Evolutionary conservation across 2,329 filamentous ascomycete species (phyloP).

Genomic region (Blastomyces percursus): DNA sequence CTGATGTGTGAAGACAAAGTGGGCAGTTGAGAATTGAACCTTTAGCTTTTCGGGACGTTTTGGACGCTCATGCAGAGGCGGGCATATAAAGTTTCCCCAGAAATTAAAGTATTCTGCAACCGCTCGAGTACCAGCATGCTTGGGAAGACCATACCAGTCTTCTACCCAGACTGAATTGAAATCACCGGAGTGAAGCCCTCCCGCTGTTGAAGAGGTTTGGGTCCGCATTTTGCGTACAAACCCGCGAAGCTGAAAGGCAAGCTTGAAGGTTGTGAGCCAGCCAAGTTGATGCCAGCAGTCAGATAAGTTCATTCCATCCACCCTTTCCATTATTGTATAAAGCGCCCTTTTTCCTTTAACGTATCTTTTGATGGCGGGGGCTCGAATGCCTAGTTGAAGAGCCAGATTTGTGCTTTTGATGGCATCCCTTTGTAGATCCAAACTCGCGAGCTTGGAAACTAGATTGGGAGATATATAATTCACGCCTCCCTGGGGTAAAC

Average conservation of each 20-base stretch:
- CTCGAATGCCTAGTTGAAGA: not conserved
- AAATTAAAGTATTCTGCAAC: not conserved
- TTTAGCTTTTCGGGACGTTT: too few species aligned
- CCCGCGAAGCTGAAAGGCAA: not conserved
- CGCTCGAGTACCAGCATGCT: not conserved
- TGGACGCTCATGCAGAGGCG: too few species aligned
- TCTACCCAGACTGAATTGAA: not conserved
- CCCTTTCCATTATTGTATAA: not conserved
- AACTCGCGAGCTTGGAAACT: not conserved
- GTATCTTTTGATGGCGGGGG: too few species aligned
- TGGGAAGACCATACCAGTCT: not conserved
- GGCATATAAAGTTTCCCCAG: not conserved
- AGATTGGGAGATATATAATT: not conserved
- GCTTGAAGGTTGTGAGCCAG: not conserved
- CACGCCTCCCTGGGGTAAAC: too few species aligned
- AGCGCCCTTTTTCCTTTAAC: not conserved
- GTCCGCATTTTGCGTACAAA: not conserved
- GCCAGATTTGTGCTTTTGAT: not conserved
- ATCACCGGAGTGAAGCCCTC: not conserved
- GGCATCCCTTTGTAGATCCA: not conserved
- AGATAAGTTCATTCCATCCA: not conserved
- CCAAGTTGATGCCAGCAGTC: not conserved
- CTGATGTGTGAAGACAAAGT: not conserved
- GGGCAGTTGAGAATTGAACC: not conserved
- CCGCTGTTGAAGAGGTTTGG: not conserved